These are phyloP conservation scores for Penicillium soppii DNA, from an alignment of 495 filamentous ascomycete species.

Conservation along the genomic window DNA sequence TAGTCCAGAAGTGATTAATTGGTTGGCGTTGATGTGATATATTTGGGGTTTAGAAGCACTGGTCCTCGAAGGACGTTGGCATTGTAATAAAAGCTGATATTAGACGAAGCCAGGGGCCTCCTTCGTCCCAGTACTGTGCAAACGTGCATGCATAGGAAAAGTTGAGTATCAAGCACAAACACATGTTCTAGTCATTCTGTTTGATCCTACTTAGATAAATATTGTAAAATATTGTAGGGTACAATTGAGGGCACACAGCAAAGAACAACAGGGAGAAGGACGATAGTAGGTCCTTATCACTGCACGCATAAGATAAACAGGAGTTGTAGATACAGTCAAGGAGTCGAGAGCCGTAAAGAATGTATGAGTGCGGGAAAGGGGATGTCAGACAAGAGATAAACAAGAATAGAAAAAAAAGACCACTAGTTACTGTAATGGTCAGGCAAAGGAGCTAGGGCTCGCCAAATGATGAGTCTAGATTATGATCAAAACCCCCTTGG, in stretches of 20 bases:
- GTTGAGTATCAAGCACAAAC: neutral
- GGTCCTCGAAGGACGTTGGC: too few species aligned
- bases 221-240: conserved; percentile 6
- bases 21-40: neutral
- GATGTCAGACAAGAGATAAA: neutral
- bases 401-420: neutral
- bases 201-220: conserved; percentile 6
- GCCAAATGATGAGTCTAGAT: conserved; percentile 1
- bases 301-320: conserved; percentile 14
- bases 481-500: neutral
- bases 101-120: too few species aligned
- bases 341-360: conserved; percentile 20
- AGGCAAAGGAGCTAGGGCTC: neutral
- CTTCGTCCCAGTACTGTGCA: neutral
- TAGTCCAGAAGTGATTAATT: conserved; percentile 55
- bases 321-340: conserved; percentile 27
- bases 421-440: conserved; percentile 1
- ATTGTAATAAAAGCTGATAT: too few species aligned
- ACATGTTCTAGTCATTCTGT: conserved; percentile 20
- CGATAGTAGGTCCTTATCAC: conserved; percentile 22
- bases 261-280: conserved; percentile 23
- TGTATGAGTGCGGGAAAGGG: conserved; percentile 10
- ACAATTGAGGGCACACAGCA: conserved; percentile 2
- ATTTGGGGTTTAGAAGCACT: too few species aligned
- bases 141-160: neutral